These are phyloP conservation scores for Coffea eugenioides DNA, from an alignment of 257 asterid genomes.

Conservation along the genomic window DNA sequence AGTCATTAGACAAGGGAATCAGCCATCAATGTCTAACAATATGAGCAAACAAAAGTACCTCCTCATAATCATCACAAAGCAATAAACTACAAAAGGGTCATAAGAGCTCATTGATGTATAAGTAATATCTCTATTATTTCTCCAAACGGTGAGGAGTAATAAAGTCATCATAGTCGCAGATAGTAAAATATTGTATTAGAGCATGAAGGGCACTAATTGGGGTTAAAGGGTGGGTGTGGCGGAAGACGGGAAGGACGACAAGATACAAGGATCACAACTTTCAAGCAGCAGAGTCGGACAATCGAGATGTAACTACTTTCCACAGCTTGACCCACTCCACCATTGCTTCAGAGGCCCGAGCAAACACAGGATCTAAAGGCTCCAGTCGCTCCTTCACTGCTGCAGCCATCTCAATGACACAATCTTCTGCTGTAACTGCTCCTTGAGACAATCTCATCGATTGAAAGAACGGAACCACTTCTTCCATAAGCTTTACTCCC, in stretches of 20 bases:
- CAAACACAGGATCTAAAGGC: constrained; percentile 45
- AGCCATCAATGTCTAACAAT: neutral
- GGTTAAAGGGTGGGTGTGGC: neutral
- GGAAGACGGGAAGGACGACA: neutral
- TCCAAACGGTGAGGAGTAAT: neutral
- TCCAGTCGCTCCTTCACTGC: constrained; percentile 64
- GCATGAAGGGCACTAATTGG: neutral
- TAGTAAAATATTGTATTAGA: neutral
- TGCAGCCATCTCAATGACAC: constrained; percentile 78
- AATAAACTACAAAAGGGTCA: neutral
- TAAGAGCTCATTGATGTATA: neutral
- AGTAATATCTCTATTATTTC: neutral
- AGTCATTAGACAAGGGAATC: neutral
- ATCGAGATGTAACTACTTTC: constrained; percentile 47
- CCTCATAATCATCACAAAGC: too few species aligned
- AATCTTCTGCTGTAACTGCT: constrained; percentile 65
- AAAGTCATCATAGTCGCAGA: neutral
- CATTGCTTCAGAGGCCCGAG: constrained; percentile 71
- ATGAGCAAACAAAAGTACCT: neutral
- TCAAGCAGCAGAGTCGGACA: constrained; percentile 12
- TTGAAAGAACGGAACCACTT: constrained; percentile 85
- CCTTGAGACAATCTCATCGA: constrained; percentile 50
- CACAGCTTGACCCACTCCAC: constrained; percentile 81
- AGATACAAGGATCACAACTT: constrained; percentile 8
- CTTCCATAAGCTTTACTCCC: constrained; percentile 96